phyloP scores from a whole-genome alignment of 305 asterid genomes.

The Solanum chacoense region DNA sequence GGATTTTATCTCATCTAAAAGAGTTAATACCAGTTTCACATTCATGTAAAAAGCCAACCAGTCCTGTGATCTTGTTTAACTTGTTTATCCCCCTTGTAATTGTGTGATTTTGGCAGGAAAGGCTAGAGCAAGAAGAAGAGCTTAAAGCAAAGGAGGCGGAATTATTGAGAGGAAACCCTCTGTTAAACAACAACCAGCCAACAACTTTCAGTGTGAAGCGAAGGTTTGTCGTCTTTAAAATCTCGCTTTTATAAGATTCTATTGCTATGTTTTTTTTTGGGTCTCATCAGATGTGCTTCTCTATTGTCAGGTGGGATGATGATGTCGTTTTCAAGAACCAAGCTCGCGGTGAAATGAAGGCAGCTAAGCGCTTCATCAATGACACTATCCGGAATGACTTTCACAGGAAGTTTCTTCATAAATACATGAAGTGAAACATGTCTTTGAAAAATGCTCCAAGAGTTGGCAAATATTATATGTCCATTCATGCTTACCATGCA shows the following conservation, averaged over 20 bases:
- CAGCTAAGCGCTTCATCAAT: constrained; percentile 76
- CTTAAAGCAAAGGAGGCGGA: constrained; percentile 84
- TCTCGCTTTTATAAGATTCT: neutral
- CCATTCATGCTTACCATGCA: neutral
- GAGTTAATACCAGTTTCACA: neutral
- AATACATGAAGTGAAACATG: constrained; percentile 2
- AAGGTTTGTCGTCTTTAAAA: constrained; percentile 28
- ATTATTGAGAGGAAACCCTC: constrained; percentile 79
- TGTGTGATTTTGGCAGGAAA: constrained; percentile 42
- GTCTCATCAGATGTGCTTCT: neutral
- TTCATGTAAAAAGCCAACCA: neutral
- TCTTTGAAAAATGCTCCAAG: neutral
- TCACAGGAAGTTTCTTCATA: constrained; percentile 43
- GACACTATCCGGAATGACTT: constrained; percentile 92
- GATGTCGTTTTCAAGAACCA: constrained; percentile 98
- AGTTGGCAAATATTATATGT: neutral
- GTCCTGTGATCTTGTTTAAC: neutral
- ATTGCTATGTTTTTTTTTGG: no score
- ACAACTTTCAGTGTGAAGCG: constrained; percentile 78
- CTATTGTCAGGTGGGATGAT: constrained; percentile 76
- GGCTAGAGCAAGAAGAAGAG: constrained; percentile 62
- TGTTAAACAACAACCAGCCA: constrained; percentile 51
- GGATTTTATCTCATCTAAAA: neutral
- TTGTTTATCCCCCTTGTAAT: neutral
- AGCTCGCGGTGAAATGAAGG: constrained; percentile 80